Evolutionary conservation across 2,329 filamentous ascomycete genomes (phyloP), one percentile per base, ranked within the genome.

Genomic region (Ophidiomyces ophidiicola): DNA sequence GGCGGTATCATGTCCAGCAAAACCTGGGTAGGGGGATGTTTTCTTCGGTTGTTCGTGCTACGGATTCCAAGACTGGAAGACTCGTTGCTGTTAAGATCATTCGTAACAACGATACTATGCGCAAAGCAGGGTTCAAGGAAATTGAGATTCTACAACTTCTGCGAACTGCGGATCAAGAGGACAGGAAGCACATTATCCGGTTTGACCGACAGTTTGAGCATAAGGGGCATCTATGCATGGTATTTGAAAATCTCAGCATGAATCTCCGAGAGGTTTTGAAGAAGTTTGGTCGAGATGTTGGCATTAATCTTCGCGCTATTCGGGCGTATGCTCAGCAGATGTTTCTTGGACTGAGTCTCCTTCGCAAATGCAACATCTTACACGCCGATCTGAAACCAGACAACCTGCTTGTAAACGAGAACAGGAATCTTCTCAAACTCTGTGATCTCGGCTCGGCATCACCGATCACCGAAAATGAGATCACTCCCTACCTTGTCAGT

Each of bases 61-160:
- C 76, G 46, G 87, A 94, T 59, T 73, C 80, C 15, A 76, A 75
- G 34, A 82, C 72, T 42, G 79, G 78, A 53, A 74, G 75, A 50
- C 59, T 82, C n/a, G 87, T 96, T 21, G 90, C 90, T 17, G 82
- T 98, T 70, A 98, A 98, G 64, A 90, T 98, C 52, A 93, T 96
- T 61, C 82, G 90, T 46, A 92, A 92, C 60, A 96, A 98, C 53
- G 87, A 94, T 54, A 82, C 84, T 8, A 80, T 94, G 77, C 68
- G 64, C 49, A 94, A 94, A 60, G 87, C 86, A 32, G 90, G 87
- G 14, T 78, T 86, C 60, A 94, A 90, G 43, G 90, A 98, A 59
- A 92, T 96, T 56, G 82, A 84, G 29, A 94, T 96, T 48, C 64
- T 98, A 32, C 76, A 90, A 55, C 87, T 88, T 54, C 74, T 98